Base-by-base conservation (phyloP, 768 basidiomycete genomes). In the Amanita jacksonii region DNA sequence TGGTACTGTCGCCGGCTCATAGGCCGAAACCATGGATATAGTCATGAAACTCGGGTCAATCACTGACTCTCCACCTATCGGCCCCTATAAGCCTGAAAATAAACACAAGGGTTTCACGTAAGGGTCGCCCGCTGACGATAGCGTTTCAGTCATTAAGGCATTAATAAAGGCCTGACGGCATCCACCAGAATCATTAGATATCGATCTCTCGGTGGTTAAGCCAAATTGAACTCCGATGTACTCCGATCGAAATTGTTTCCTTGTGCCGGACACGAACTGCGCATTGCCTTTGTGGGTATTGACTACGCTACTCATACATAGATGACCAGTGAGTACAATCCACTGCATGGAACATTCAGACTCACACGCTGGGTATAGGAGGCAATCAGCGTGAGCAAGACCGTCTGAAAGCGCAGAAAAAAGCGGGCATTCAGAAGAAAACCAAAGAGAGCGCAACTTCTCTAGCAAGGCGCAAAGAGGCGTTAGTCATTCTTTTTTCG, bases 331-430 rank as follows among this genome's bases (percentile, higher is more conserved):
- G 62, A 62, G 75, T 71, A n/a, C n/a, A n/a, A n/a, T n/a, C n/a
- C n/a, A n/a, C n/a, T n/a, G n/a, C n/a, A n/a, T n/a, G n/a, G n/a
- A n/a, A n/a, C n/a, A n/a, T n/a, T n/a, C n/a, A n/a, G n/a, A n/a
- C 38, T 30, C 41, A 39, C 27, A 31, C 20, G 25, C 16, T 18
- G 25, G 4, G 49, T 38, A 35, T 54, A 88, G 86, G 86, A 55
- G 86, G 86, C 53, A 86, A 89, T 58, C 85, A 88, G 60, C 76
- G 86, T 41, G 86, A 89, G 5, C 70, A 64, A 61, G 86, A 82
- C 60, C 83, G 86, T 51, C 62, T 64, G 16, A 80, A 77, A 58
- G 78, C 82, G 10, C 77, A 78, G 66, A 89, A 89, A 68, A 87
- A 85, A 63, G 61, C 66, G 10, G 62, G 66, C 5, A 43, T 50